Evolutionary conservation across 2,329 filamentous ascomycete genomes (phyloP).

Genomic region (Trichophyton rubrum): DNA sequence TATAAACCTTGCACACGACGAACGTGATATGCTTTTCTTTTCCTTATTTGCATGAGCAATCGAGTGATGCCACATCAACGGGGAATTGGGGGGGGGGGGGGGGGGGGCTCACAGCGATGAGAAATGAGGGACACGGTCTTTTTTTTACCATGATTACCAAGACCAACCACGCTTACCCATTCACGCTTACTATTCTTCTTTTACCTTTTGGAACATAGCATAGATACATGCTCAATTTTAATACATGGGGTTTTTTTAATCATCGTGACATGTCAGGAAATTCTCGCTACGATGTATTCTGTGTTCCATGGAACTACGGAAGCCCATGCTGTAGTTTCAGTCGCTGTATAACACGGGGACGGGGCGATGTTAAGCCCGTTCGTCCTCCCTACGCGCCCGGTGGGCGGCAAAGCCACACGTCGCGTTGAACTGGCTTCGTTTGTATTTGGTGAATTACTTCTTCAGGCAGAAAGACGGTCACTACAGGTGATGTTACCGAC

Average conservation of each 20-base stretch:
- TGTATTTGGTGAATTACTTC: not conserved
- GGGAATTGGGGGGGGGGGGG: not conserved
- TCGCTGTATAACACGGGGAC: not conserved
- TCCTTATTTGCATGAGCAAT: not conserved
- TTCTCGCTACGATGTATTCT: not conserved
- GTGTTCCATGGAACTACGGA: not conserved
- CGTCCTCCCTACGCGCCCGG: not conserved
- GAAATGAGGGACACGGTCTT: not conserved
- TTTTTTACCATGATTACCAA: not conserved
- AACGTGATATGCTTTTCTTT: not conserved
- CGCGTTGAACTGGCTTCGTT: not conserved
- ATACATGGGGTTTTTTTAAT: not conserved
- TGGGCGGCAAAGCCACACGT: not conserved
- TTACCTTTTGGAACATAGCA: not conserved
- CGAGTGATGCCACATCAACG: not conserved
- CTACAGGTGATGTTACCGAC: not conserved
- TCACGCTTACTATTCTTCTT: not conserved
- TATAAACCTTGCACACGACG: not conserved
- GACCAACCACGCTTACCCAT: not conserved
- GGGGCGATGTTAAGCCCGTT: not conserved
- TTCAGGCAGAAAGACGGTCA: not conserved
- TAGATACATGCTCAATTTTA: conserved; percentile 1
- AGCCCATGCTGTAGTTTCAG: not conserved
- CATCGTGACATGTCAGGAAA: not conserved
- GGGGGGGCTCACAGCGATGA: not conserved